Conservation (phyloP, 345 rosid species). For the Brassica cretica region DNA sequence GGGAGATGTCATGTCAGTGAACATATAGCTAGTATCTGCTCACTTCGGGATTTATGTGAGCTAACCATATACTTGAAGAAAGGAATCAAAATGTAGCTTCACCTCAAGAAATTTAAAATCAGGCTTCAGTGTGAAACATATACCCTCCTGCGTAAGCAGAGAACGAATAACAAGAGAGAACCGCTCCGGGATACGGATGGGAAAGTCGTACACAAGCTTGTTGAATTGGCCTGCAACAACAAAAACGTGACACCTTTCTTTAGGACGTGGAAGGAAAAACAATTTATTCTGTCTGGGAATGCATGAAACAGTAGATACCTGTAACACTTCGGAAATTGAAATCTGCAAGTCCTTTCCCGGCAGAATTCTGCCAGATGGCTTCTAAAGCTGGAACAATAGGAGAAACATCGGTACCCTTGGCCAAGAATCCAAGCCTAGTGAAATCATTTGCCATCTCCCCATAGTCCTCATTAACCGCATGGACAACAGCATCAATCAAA, state of each 20-base stretch:
- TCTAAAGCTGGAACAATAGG: slow-evolving; percentile 96
- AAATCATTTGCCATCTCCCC: slow-evolving; percentile 99
- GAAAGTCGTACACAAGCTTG: slow-evolving; percentile 86
- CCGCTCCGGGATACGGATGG: slow-evolving; percentile 95
- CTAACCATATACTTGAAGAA: neutral
- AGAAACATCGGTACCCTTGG: slow-evolving; percentile 89
- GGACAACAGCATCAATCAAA: slow-evolving; percentile 95
- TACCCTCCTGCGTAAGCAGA: slow-evolving; percentile 91
- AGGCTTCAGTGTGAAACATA: slow-evolving; percentile 90
- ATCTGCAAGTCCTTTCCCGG: slow-evolving; percentile 89
- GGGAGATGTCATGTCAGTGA: neutral
- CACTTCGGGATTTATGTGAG: slow-evolving; percentile 13
- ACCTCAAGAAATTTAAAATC: slow-evolving; percentile 99
- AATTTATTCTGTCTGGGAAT: neutral
- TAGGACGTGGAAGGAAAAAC: slow-evolving; percentile 12
- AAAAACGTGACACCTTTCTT: slow-evolving; percentile 16
- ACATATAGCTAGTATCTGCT: slow-evolving; percentile 11
- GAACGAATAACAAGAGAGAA: slow-evolving; percentile 97
- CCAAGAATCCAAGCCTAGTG: slow-evolving; percentile 98
- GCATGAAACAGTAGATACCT: slow-evolving; percentile 46
- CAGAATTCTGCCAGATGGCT: slow-evolving; percentile 97
- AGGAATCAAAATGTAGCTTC: slow-evolving; percentile 21
- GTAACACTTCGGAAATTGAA: slow-evolving; percentile 94
- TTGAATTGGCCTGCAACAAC: slow-evolving; percentile 73
- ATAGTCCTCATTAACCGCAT: slow-evolving; percentile 98